Evolutionary conservation across 495 filamentous ascomycete species (phyloP), one percentile per base, ranked within the genome.

Genomic region (Lepidopterella palustris): DNA sequence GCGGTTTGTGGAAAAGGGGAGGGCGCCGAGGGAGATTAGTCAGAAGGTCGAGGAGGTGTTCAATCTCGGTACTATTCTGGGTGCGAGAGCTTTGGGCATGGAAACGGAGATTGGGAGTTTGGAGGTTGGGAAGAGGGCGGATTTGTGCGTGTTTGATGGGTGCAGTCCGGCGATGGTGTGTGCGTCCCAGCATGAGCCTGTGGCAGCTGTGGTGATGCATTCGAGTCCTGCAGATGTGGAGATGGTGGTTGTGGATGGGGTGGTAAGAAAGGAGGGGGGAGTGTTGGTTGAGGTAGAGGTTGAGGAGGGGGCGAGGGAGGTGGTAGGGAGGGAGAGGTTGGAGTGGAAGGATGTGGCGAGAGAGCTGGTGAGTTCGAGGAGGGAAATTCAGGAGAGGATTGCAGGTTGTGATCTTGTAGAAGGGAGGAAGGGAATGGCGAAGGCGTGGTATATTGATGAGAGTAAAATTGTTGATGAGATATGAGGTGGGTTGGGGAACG

Each of bases 181-280:
- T 61, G 76, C 72, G 4, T 70, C 66, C 6, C 64, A 77, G 27
- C 57, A 77, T 39, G 72, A 78, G 54, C 74, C 78, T 0, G 65
- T 80, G 31, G 75, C 75, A 0, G 76, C 79, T 2, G 66, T 80
- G 26, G 71, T 81, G 5, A 54, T 78, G 31, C 78, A 80, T 64
- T 70, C 72, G 18, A 69, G 66, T 10, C 61, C 73, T n/a, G 65
- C 69, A 13, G 78, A 80, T 65, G 64, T 80, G 15, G 72, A 79
- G n/a, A 73, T 62, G 8, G 78, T 80, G 32, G 76, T 80, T 61
- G 72, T 80, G 0, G 72, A 80, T 67, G 77, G 78, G 0, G 51
- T 59, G 0, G 57, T 79, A 4, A 68, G 73, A 35, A 80, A 79
- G 61, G 56, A 53, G n/a, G 55, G 59, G 5, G 72, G 74, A 5